Conservation (phyloP, 1,284 basidiomycete genomes). For the Spongispora temasekensis region DNA sequence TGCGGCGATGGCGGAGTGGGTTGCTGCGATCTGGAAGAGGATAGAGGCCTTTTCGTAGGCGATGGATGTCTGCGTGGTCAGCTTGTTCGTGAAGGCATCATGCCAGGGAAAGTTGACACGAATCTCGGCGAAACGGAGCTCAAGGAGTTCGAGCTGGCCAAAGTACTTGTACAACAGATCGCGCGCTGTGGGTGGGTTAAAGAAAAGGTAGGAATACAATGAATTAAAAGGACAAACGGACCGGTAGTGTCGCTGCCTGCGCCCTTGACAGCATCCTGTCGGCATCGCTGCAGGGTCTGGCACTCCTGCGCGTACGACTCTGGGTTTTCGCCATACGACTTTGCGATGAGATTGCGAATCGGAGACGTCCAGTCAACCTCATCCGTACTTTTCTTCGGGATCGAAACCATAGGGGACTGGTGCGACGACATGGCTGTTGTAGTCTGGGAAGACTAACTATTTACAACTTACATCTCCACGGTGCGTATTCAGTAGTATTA, state of each 20-base stretch:
- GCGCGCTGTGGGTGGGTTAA: slow-evolving; percentile 53
- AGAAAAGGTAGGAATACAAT: slow-evolving; percentile 4
- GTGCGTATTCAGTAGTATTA: too few species aligned
- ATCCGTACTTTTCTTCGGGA: slow-evolving; percentile 77
- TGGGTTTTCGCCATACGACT: slow-evolving; percentile 77
- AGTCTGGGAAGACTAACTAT: too few species aligned
- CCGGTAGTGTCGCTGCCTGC: slow-evolving; percentile 90
- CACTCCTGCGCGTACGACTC: neutral
- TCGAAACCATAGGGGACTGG: slow-evolving; percentile 81
- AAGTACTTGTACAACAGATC: slow-evolving; percentile 99
- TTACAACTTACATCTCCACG: too few species aligned
- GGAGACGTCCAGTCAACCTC: slow-evolving; percentile 93
- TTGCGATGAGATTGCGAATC: slow-evolving; percentile 83
- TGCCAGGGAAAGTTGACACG: slow-evolving; percentile 95
- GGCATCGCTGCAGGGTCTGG: slow-evolving; percentile 1
- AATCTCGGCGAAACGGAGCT: slow-evolving; percentile 95
- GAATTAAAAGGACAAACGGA: slow-evolving; percentile 39
- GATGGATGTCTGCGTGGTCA: slow-evolving; percentile 93
- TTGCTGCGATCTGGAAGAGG: slow-evolving; percentile 95
- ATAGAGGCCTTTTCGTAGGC: slow-evolving; percentile 99
- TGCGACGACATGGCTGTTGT: slow-evolving; percentile 62
- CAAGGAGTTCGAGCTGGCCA: slow-evolving; percentile 96
- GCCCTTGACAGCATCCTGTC: slow-evolving; percentile 1
- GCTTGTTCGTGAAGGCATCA: slow-evolving; percentile 94
- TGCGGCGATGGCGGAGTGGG: slow-evolving; percentile 88